These are phyloP conservation scores for Barbarea vulgaris DNA, from an alignment of 345 rosid species.

Conservation along the genomic window DNA sequence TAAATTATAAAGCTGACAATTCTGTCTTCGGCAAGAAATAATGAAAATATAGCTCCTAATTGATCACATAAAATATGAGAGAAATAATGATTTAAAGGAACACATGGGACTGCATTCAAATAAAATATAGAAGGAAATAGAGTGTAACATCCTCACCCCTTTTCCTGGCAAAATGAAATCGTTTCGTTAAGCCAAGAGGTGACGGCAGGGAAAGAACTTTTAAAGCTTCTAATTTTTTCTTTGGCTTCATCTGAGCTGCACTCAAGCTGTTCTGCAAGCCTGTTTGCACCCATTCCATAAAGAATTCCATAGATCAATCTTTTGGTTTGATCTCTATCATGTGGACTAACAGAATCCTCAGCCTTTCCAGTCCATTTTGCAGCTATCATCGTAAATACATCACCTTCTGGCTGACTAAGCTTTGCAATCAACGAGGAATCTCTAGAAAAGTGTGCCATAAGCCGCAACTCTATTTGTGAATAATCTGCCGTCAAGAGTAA, in stretches of 20 bases:
- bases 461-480: conserved; percentile 93
- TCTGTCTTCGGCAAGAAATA: not conserved
- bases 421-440: conserved; percentile 77
- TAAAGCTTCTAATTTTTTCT: conserved; percentile 79
- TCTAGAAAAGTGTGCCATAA: conserved; percentile 93
- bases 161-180: conserved; percentile 66
- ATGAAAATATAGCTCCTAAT: not conserved
- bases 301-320: conserved; percentile 94
- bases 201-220: conserved; percentile 82
- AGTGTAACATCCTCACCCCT: conserved; percentile 60
- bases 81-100: conserved; percentile 3
- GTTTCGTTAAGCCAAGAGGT: conserved; percentile 80
- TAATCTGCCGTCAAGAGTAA: conserved; percentile 87
- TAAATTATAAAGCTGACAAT: not conserved
- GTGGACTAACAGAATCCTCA: conserved; percentile 57
- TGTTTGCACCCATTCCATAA: conserved; percentile 96
- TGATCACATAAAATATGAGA: conserved; percentile 5
- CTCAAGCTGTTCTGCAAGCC: conserved; percentile 82
- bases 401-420: conserved; percentile 75
- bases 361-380: conserved; percentile 85
- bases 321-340: conserved; percentile 88
- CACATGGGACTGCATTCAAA: conserved; percentile 4
- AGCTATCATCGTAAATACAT: conserved; percentile 90
- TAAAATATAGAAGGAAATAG: not conserved
- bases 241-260: conserved; percentile 85